These are phyloP conservation scores for Diplogelasinospora grovesii DNA, from an alignment of 495 filamentous ascomycete species.

Conservation along the genomic window DNA sequence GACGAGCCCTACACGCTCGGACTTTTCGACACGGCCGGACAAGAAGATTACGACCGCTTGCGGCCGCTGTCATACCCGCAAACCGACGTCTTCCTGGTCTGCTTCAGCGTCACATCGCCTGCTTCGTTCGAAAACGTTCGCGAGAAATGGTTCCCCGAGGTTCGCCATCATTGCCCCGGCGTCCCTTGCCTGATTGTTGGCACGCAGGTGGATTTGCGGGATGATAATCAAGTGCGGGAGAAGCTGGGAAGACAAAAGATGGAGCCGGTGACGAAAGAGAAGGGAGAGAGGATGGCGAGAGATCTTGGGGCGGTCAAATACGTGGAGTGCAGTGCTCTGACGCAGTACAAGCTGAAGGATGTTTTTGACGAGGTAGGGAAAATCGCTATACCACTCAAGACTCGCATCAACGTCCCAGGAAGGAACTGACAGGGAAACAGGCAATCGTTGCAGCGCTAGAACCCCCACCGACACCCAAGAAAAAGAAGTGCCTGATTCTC, in stretches of 20 bases:
- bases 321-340: constrained; percentile 95
- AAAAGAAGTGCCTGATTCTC: constrained; percentile 51
- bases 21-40: constrained; percentile 95
- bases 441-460: constrained; percentile 87
- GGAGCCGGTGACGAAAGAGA: constrained; percentile 81
- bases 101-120: constrained; percentile 98
- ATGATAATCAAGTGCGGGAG: constrained; percentile 79
- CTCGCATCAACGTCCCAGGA: too few relatives aligned
- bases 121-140: constrained; percentile 98
- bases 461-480: constrained; percentile 71
- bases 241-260: constrained; percentile 95
- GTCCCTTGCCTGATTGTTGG: constrained; percentile 97
- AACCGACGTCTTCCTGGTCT: constrained; percentile 97
- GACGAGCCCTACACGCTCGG: constrained; percentile 98
- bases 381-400: constrained; percentile 2
- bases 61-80: constrained; percentile 95
- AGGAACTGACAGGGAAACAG: constrained; percentile 33
- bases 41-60: constrained; percentile 98
- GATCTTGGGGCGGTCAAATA: constrained; percentile 96
- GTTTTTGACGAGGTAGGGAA: constrained; percentile 92
- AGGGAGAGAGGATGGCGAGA: constrained; percentile 93
- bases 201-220: constrained; percentile 93
- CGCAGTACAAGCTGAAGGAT: constrained; percentile 97
- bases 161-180: constrained; percentile 96
- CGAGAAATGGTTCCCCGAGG: constrained; percentile 98